phyloP scores from a whole-genome alignment of 805 yeast genomes.

The Ogataea angusta region DNA sequence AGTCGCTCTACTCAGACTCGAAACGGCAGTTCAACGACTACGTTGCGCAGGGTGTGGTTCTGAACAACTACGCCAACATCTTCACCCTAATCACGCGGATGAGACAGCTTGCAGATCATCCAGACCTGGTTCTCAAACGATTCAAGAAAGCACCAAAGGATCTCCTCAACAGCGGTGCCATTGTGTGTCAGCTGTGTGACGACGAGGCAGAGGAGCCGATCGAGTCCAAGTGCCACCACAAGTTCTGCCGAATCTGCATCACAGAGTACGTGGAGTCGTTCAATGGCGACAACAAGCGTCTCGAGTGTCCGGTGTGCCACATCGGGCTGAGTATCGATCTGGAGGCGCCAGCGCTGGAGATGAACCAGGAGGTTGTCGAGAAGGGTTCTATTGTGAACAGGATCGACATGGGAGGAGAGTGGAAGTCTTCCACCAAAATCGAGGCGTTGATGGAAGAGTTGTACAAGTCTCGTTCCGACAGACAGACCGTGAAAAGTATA shows the following conservation, averaged over 20 bases:
- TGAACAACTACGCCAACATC: constrained; percentile 95
- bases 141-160: constrained; percentile 40
- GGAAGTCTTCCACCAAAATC: constrained; percentile 95
- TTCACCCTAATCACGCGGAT: constrained; percentile 93
- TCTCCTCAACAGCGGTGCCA: constrained; percentile 41
- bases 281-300: constrained; percentile 51
- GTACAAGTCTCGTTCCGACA: constrained; percentile 79
- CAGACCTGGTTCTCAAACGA: constrained; percentile 85
- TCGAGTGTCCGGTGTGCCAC: constrained; percentile 96
- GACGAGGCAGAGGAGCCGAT: constrained; percentile 99
- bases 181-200: constrained; percentile 90
- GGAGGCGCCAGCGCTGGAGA: constrained; percentile 79
- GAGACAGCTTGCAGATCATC: constrained; percentile 98
- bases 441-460: constrained; percentile 95
- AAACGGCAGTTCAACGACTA: constrained; percentile 85
- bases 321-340: constrained; percentile 88
- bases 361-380: constrained; percentile 53
- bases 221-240: constrained; percentile 89
- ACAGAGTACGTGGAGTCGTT: constrained; percentile 84
- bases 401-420: constrained; percentile 78
- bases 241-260: constrained; percentile 89
- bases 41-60: constrained; percentile 94
- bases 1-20: constrained; percentile 81
- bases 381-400: constrained; percentile 80
- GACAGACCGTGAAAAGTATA: constrained; percentile 88